Evolutionary conservation across 805 yeast species (phyloP).

Genomic region (Saccharomycopsis selenospora): DNA sequence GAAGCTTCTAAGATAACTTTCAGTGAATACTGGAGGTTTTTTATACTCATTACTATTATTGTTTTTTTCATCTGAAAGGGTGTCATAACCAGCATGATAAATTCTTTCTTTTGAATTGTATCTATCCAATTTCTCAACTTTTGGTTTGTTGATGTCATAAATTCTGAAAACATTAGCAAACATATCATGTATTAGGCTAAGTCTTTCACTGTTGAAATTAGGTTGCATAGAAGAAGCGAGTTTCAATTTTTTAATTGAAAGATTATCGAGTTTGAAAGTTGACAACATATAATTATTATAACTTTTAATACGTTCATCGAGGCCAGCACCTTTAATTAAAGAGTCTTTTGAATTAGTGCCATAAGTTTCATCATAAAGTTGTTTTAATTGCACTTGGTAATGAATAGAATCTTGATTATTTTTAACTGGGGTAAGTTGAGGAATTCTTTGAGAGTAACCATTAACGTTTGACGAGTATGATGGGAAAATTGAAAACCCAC

Average conservation of each 20-base stretch:
- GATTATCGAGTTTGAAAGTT: not conserved
- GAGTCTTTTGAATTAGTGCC: not conserved
- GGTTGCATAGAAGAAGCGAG: conserved; percentile 24
- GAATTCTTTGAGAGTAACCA: not conserved
- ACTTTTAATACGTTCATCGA: conserved; percentile 4
- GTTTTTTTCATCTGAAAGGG: conserved; percentile 28
- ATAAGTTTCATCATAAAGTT: conserved; percentile 3
- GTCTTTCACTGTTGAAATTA: conserved; percentile 29
- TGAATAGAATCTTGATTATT: not conserved
- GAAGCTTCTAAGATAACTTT: conserved; percentile 43
- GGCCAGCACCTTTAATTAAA: not conserved
- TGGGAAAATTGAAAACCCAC: not conserved
- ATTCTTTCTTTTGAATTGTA: conserved; percentile 42
- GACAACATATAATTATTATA: conserved; percentile 8
- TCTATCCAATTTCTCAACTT: conserved; percentile 33
- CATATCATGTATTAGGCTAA: conserved; percentile 35
- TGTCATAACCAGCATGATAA: conserved; percentile 48
- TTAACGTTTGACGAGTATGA: not conserved
- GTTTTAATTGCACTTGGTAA: conserved; percentile 9
- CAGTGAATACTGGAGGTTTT: conserved; percentile 47
- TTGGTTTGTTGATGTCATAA: conserved; percentile 39
- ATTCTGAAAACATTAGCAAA: conserved; percentile 37
- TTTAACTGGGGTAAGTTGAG: not conserved
- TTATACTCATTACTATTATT: conserved; percentile 22
- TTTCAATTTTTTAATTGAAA: conserved; percentile 21